Evolutionary conservation across 345 rosid species (phyloP).

Genomic region (Excoecaria agallocha): DNA sequence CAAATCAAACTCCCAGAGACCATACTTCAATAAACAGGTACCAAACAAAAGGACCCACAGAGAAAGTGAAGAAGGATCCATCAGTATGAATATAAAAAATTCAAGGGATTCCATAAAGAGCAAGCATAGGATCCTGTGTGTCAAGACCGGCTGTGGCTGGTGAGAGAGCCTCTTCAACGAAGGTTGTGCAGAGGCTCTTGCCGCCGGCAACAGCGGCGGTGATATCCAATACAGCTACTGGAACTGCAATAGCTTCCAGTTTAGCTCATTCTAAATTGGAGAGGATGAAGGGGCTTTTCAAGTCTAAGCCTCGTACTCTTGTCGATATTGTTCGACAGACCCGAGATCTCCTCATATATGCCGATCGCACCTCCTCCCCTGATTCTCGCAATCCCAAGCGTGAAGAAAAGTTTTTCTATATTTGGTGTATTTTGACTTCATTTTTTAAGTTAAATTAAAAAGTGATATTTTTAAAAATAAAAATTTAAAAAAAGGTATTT

Average conservation of each 20-base stretch:
- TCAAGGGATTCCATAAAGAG: background rate
- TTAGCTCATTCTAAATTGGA: too few relatives aligned
- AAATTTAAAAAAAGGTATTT: too few relatives aligned
- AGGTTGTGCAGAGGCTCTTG: constrained; percentile 20
- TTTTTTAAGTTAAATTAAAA: too few relatives aligned
- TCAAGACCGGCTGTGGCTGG: constrained; percentile 26
- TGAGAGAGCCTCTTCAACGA: constrained; percentile 25
- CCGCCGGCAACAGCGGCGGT: constrained; percentile 10
- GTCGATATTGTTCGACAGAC: constrained; percentile 79
- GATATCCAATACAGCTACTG: background rate
- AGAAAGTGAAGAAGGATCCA: too few relatives aligned
- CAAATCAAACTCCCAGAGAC: too few relatives aligned
- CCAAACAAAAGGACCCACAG: too few relatives aligned
- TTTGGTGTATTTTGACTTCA: too few relatives aligned
- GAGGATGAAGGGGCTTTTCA: constrained; percentile 84
- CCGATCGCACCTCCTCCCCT: constrained; percentile 22
- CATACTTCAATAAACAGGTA: too few relatives aligned
- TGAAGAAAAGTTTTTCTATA: constrained; percentile 44
- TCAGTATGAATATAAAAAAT: too few relatives aligned
- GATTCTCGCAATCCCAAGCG: constrained; percentile 40
- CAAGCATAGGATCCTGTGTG: constrained; percentile 30
- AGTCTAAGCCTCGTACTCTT: constrained; percentile 85
- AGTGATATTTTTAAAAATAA: too few relatives aligned
- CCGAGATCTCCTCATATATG: constrained; percentile 75
- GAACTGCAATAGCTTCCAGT: constrained; percentile 1